Conservation (phyloP, 345 rosid genomes). For the Citrus hindsii region DNA sequence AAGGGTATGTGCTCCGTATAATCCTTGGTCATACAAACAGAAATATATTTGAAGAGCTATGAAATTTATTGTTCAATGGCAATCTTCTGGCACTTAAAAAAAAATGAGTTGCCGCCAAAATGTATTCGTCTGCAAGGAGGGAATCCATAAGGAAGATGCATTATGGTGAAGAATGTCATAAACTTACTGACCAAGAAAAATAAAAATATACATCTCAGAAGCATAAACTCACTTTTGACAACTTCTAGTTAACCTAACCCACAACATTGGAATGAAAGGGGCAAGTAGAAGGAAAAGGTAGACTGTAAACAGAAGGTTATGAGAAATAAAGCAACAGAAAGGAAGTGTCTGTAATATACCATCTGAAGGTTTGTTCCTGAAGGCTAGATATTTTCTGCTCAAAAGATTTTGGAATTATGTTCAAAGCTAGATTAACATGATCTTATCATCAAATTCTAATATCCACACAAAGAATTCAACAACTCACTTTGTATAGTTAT, state of each 20-base stretch:
- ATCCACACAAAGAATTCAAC: not conserved
- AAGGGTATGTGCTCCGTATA: not conserved
- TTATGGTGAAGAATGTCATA: not conserved
- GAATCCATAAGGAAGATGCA: not conserved
- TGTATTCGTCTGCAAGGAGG: not conserved
- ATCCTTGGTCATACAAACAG: not conserved
- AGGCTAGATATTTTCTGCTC: not conserved
- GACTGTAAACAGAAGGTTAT: not conserved
- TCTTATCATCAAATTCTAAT: not conserved
- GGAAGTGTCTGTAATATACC: not conserved
- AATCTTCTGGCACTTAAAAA: too few species aligned
- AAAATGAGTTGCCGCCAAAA: too few species aligned
- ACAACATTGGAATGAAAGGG: not conserved
- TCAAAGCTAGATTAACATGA: not conserved
- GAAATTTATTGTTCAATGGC: too few species aligned
- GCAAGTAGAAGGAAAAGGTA: not conserved
- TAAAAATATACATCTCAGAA: not conserved
- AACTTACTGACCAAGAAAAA: not conserved
- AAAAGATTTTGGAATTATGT: not conserved
- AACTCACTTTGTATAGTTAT: not conserved
- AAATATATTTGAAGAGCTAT: too few species aligned
- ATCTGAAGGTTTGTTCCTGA: not conserved
- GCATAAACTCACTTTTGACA: not conserved
- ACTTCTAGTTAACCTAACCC: not conserved
- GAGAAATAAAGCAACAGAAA: not conserved